Evolutionary conservation across 2,329 filamentous ascomycete genomes (phyloP).

Genomic region (Stemphylium lycopersici): DNA sequence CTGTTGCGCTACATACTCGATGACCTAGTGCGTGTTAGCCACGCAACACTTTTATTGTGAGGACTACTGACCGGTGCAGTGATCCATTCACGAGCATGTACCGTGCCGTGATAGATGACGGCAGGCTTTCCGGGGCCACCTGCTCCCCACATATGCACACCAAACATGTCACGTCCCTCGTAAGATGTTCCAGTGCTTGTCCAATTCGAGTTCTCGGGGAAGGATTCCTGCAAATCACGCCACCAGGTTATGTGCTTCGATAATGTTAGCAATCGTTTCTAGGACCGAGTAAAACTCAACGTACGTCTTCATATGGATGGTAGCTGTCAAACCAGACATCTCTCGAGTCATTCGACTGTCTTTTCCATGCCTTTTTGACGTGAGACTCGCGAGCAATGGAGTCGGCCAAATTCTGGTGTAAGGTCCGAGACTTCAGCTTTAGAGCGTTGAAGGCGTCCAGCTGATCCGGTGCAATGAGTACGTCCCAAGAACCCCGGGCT

Average conservation of each 20-base stretch:
- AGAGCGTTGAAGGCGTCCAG: slow-evolving; percentile 49
- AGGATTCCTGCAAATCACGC: slow-evolving; percentile 32
- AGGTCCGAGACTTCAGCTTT: slow-evolving; percentile 42
- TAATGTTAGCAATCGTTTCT: neutral
- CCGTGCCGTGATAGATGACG: slow-evolving; percentile 40
- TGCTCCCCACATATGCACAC: slow-evolving; percentile 42
- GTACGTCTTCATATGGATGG: slow-evolving; percentile 38
- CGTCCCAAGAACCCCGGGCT: slow-evolving; percentile 46
- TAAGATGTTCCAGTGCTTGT: slow-evolving; percentile 38
- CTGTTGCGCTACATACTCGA: slow-evolving; percentile 40
- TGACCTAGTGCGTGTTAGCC: slow-evolving; percentile 5
- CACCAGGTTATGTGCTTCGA: slow-evolving; percentile 23
- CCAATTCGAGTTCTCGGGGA: slow-evolving; percentile 38
- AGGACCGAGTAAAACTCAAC: neutral
- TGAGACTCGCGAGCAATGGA: slow-evolving; percentile 51
- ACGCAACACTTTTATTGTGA: neutral
- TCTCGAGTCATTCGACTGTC: slow-evolving; percentile 23
- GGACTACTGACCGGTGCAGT: slow-evolving; percentile 49
- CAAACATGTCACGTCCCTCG: slow-evolving; percentile 40
- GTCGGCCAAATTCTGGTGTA: slow-evolving; percentile 54
- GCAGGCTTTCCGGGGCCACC: slow-evolving; percentile 41
- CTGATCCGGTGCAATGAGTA: slow-evolving; percentile 51
- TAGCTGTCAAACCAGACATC: slow-evolving; percentile 42
- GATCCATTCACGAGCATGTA: slow-evolving; percentile 45
- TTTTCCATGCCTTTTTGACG: slow-evolving; percentile 50